These are phyloP conservation scores for Oryza coarctata DNA, from an alignment of 176 grass and related monocot genomes.

Conservation along the genomic window DNA sequence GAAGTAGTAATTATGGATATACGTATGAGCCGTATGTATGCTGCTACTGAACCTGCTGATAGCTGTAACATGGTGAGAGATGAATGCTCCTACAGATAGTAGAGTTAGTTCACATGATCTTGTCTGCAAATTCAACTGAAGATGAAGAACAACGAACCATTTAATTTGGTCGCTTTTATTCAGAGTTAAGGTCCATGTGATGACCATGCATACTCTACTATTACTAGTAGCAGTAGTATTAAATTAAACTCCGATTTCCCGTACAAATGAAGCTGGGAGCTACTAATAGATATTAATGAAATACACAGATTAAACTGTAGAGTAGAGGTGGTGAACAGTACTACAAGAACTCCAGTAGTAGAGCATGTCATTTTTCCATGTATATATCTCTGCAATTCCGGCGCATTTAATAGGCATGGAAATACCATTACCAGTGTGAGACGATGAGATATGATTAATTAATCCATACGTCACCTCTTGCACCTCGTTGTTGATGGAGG, in stretches of 20 bases:
- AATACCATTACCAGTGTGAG: neutral
- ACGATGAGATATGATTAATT: no score
- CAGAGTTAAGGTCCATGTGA: neutral
- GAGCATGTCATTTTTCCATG: neutral
- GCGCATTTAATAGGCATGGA: neutral
- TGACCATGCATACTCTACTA: neutral
- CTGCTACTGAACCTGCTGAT: neutral
- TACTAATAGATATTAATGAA: neutral
- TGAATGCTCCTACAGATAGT: no score
- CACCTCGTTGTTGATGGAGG: neutral
- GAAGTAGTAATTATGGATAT: no score
- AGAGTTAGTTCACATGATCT: neutral
- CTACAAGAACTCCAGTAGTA: neutral
- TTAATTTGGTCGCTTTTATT: neutral
- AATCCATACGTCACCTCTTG: neutral
- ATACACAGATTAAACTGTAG: neutral
- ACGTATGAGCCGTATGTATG: no score
- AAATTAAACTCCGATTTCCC: neutral
- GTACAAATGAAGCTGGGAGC: neutral
- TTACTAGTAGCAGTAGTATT: neutral
- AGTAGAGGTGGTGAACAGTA: neutral
- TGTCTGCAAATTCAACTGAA: neutral
- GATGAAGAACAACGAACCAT: neutral
- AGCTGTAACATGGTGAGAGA: neutral
- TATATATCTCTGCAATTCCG: conserved; percentile 19